Conservation (phyloP, 192 early-diverging fungal species). For the Endogone sp. region DNA sequence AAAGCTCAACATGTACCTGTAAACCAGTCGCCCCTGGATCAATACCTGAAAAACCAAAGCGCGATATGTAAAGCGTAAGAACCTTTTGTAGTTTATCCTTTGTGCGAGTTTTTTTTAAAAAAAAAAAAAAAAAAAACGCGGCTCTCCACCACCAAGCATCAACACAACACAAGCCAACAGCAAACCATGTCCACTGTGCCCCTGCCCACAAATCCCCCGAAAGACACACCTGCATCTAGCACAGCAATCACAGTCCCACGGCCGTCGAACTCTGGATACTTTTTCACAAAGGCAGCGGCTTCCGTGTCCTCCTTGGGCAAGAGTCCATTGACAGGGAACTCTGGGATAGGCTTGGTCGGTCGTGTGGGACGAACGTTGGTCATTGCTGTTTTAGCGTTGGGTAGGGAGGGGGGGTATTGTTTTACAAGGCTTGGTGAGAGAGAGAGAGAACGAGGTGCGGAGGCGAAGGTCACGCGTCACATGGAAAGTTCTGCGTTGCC, state of each 20-base stretch:
- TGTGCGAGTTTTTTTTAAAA: background rate
- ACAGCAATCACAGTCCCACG: constrained; percentile 86
- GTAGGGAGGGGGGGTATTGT: background rate
- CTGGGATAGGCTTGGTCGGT: background rate
- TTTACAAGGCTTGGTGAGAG: too few relatives aligned
- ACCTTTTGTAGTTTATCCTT: background rate
- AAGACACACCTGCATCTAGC: constrained; percentile 71
- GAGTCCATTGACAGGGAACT: constrained; percentile 60
- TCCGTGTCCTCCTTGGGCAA: constrained; percentile 79
- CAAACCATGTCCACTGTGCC: background rate
- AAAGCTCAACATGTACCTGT: constrained; percentile 38
- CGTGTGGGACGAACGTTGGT: background rate
- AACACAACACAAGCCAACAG: too few relatives aligned
- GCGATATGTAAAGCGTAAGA: background rate
- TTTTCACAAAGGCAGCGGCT: constrained; percentile 74
- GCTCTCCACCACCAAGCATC: background rate
- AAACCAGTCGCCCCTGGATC: constrained; percentile 89
- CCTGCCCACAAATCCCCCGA: too few relatives aligned
- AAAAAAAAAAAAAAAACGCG: too few relatives aligned
- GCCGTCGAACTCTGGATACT: constrained; percentile 85
- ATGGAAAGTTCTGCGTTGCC: too few relatives aligned
- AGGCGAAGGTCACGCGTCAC: too few relatives aligned
- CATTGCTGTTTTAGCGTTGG: background rate
- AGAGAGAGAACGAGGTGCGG: too few relatives aligned
- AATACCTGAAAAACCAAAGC: constrained; percentile 45